phyloP scores from a whole-genome alignment of 768 basidiomycete genomes.

The Leucogyrophana mollusca region DNA sequence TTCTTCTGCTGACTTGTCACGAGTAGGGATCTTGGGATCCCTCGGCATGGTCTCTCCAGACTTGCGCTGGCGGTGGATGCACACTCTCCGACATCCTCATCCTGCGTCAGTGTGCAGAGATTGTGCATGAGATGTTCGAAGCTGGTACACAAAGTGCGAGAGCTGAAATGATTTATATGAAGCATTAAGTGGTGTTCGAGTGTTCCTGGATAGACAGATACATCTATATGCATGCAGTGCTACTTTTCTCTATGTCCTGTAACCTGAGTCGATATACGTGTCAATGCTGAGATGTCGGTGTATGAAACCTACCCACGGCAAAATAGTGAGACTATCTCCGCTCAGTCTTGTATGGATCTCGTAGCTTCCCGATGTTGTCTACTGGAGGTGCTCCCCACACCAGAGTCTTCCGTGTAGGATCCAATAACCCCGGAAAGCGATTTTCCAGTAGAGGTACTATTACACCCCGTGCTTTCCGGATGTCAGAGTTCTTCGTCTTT shows the following conservation, averaged over 20 bases:
- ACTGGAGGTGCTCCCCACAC: slow-evolving; percentile 75
- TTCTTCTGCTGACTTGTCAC: slow-evolving; percentile 10
- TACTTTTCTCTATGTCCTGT: slow-evolving; percentile 4
- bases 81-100: slow-evolving; percentile 19
- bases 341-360: slow-evolving; percentile 18
- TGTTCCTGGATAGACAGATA: neutral
- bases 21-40: slow-evolving; percentile 22
- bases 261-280: neutral
- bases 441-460: slow-evolving; percentile 41
- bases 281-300: neutral
- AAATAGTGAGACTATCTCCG: slow-evolving; percentile 1
- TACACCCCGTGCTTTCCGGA: slow-evolving; percentile 38
- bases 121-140: slow-evolving; percentile 39
- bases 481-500: neutral
- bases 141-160: neutral
- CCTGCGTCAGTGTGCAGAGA: slow-evolving; percentile 67
- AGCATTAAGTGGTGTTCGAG: neutral
- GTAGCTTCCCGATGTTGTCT: slow-evolving; percentile 55
- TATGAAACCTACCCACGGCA: neutral
- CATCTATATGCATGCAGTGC: neutral
- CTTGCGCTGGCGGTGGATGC: slow-evolving; percentile 46
- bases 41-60: slow-evolving; percentile 57
- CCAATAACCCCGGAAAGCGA: slow-evolving; percentile 50
- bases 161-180: neutral
- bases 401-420: slow-evolving; percentile 60